Base-by-base conservation (phyloP, 768 basidiomycete genomes). In the Amanita pseudoporphyria region DNA sequence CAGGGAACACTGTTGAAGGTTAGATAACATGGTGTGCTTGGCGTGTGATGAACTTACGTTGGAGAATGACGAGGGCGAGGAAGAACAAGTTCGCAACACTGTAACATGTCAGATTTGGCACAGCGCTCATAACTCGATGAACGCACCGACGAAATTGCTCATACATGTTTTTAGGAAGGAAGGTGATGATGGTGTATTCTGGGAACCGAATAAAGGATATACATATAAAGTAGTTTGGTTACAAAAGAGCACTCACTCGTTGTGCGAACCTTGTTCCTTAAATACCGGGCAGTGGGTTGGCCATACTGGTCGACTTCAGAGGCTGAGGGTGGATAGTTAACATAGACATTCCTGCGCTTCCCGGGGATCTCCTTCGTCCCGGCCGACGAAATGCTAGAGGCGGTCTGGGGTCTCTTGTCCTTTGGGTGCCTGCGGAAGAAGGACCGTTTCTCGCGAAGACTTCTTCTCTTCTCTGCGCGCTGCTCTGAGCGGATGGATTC, bases 61-160 rank as follows among this genome's bases (percentile, higher is more conserved):
- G 87, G 10, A 93, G 69, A 45, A 94, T 70, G 55, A 91, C 87
- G n/a, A 87, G 71, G 2, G 74, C 74, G 43, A 94, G 66, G 71
- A 96, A 98, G 70, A 91, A 99, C 40, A 98, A 67, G 65, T 98
- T 98, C 51, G 93, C 93, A 44, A 91, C 80, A 33, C 86, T 86
- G 58, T 36, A 57, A 35, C 47, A 40, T 21, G 33, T 36, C 26
- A 31, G 38, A 35, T 55, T 38, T 52, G 52, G 9, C 39, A 13
- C 39, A 22, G 9, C 6, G 16, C 12, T 44, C 30, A 36, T 3
- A 9, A 19, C 49, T 26, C 22, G 33, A 44, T 43, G n/a, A 26
- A 59, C 78, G 56, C 53, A 84, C 84, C 94, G 77, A 53, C 89
- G 76, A 62, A 98, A 99, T 62, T 99, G 95, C 66, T 97, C 92